Evolutionary conservation across 345 rosid species (phyloP).

Genomic region (Limnanthes douglasii): DNA sequence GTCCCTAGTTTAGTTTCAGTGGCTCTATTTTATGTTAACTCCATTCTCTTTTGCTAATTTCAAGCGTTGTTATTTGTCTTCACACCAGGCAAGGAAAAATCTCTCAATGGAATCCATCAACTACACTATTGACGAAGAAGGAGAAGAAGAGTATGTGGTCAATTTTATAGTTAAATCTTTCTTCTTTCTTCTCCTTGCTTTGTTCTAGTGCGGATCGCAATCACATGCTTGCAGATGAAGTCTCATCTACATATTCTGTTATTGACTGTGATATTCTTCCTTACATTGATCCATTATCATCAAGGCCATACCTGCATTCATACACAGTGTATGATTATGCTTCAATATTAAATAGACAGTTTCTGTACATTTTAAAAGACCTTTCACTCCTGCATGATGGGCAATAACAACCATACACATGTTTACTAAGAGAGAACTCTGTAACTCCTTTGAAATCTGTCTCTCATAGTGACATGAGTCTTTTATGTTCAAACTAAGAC

Average conservation of each 20-base stretch:
- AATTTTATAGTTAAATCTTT: constrained; percentile 8
- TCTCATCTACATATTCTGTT: neutral
- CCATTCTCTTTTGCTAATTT: neutral
- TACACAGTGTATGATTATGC: too few species aligned
- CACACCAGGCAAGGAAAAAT: constrained; percentile 61
- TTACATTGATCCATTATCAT: too few species aligned
- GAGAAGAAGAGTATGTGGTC: constrained; percentile 44
- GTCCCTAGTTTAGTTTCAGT: neutral
- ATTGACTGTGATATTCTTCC: too few species aligned
- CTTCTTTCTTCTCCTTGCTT: neutral
- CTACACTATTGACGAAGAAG: constrained; percentile 31
- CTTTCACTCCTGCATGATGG: too few species aligned
- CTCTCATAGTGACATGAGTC: too few species aligned
- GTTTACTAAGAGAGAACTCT: too few species aligned
- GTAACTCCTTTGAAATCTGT: too few species aligned
- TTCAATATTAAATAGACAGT: too few species aligned
- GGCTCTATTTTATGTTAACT: constrained; percentile 1
- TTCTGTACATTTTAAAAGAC: too few species aligned
- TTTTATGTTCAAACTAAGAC: too few species aligned
- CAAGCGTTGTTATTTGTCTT: constrained; percentile 6
- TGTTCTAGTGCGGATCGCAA: neutral
- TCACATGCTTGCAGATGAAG: neutral
- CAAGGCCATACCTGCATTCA: too few species aligned
- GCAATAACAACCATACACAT: too few species aligned
- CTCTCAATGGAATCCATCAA: constrained; percentile 71